Evolutionary conservation across 2,329 filamentous ascomycete species (phyloP), one percentile per base, ranked within the genome.

Genomic region (Fusarium algeriense): DNA sequence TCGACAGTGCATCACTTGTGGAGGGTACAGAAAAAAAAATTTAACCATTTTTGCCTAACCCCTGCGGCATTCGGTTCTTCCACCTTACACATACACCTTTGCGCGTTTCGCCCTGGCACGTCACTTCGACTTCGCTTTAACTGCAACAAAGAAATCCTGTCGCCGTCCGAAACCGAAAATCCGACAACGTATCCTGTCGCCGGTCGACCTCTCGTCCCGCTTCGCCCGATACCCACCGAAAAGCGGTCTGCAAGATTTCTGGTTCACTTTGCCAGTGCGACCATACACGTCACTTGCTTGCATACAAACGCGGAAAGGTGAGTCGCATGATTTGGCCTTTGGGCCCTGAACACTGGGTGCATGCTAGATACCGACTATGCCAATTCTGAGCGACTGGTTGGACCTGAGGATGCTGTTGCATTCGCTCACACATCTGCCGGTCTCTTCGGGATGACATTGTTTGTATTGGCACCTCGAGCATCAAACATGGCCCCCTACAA

Each of bases 131-230:
- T 58, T 52, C 48, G 37, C 55, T 59, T 59, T 38, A 57, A 26
- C 57, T 67, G 45, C 61, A 53, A 41, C 61, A 53, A 41, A 54
- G 62, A 44, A 48, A 59, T 60, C 52, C 40, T 61, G 64, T 66
- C 62, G 61, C 64, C 48, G 44, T 34, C 46, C 53, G 44, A 45
- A 56, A 60, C 12, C 28, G 12, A 56, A 53, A 26, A 57, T 40
- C 13, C 58, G 64, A 71, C 65, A 67, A 34, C 62, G 50, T 54
- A 64, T 73, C 46, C 73, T 63, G 75, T 76, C 75, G 75, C 75
- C 57, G 75, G 75, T 64, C 75, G 75, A 76, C 75, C 57, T 72
- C 46, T 52, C 60, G 54, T 69, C 45, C 56, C 60, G 58, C 64
- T 55, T 60, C 63, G 41, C 50, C 50, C 56, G 59, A 53, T 48